Base-by-base conservation (phyloP, 345 rosid genomes). In the Turritis glabra region DNA sequence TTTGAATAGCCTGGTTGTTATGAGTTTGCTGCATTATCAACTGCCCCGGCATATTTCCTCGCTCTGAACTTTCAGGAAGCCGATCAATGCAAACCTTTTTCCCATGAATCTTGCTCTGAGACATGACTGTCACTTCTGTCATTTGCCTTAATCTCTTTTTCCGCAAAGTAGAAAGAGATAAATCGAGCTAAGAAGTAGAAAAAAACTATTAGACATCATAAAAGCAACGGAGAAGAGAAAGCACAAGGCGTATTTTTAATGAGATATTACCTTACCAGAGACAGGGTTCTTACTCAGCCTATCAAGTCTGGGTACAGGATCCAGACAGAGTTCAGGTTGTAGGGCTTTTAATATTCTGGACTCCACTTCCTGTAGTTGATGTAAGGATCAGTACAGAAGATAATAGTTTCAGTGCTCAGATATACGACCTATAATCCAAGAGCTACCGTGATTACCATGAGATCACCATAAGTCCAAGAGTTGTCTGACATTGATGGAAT, bases 401-500 rank as follows among this genome's bases (percentile, higher is more conserved):
- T 53, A 63, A 33, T 47, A 53, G 3, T 58, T 19, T 37, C 51
- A 35, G 60, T 15, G n/a, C 17, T 48, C 30, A 44, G 14, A 71
- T 41, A 47, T 58, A 41, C 13, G 43, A 66, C 55, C 56, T 51
- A 67, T 15, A 26, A 29, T 22, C 27, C 50, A 43, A 59, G 56
- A 57, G 50, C 33, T 55, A 61, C 69, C 22, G 35, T 22, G 29
- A 68, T 82, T 82, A 89, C 99, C 98, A 96, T 92, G 77, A 92
- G 82, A 83, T 96, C 97, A 78, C 97, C 97, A 48, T 96, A 96
- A 7, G 90, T 92, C 99, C 99, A 96, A 65, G 98, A 83, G 70
- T 77, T 85, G 81, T 86, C 93, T 15, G 97, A 85, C 66, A 87
- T 82, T 76, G 80, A 60, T 7, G 97, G 96, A 70, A 96, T 90